Base-by-base conservation (phyloP, 2,329 filamentous ascomycete species). In the Fusarium veterinarium region DNA sequence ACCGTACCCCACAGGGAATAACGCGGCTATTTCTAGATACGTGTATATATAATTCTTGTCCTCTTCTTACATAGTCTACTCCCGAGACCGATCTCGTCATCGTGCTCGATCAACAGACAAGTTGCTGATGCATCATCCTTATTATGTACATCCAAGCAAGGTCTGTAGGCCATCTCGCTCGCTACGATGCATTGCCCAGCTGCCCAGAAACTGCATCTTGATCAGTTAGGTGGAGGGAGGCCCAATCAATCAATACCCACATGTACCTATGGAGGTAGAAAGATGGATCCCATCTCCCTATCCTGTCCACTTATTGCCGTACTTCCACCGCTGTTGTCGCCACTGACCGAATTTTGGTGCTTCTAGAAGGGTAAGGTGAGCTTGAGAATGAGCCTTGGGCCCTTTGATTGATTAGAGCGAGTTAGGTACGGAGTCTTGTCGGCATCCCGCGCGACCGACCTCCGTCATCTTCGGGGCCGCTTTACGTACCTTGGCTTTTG, bases 281-380 rank as follows among this genome's bases (percentile, higher is more conserved):
- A 35, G n/a, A 51, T 51, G 48, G 30, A 52, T 37, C 23, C 49
- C 49, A 20, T 37, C 19, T 48, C 45, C 55, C 33, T 35, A 23
- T 46, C 46, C 48, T 42, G 42, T 58, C 59, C 61, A 56, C 49
- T 53, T 56, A 66, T 61, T 71, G 56, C 63, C 66, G 58, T 68
- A 63, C 37, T 69, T 63, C 63, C 64, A 67, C 63, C 53, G 17
- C 19, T 61, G n/a, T 38, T 67, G 30, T 67, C 52, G 52, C 69
- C 64, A 73, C 70, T 70, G 55, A 56, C 51, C 52, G 65, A 70
- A 52, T 44, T 30, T 55, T 69, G 33, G 40, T 60, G 57, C 40
- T 71, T 71, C 67, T 67, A 71, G 67, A 71, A 73, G 51, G 45
- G 40, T 60, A 66, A 66, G 52, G 51, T 60, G 41, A 67, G 49